Conservation (phyloP, 2,329 filamentous ascomycete species). For the Teratosphaeria destructans region DNA sequence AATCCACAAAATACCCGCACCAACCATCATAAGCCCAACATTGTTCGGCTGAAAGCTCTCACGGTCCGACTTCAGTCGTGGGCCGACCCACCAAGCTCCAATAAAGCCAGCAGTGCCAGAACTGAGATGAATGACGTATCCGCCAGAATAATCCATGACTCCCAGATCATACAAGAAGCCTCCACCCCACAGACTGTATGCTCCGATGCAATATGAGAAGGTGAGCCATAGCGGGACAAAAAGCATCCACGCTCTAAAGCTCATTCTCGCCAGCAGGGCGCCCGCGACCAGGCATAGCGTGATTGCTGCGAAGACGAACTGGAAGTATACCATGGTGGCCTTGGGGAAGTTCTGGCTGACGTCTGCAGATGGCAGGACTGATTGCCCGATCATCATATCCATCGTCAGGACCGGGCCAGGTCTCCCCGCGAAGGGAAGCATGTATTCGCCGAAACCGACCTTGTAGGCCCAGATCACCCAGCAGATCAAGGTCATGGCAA, state of each 20-base stretch:
- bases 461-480: slow-evolving; percentile 44
- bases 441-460: slow-evolving; percentile 39
- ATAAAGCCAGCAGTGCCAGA: slow-evolving; percentile 43
- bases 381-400: slow-evolving; percentile 34
- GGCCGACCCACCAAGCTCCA: slow-evolving; percentile 39
- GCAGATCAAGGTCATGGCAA: slow-evolving; percentile 37
- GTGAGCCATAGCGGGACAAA: slow-evolving; percentile 45
- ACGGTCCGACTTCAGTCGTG: slow-evolving; percentile 35
- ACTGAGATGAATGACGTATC: slow-evolving; percentile 44
- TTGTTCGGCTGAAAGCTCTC: slow-evolving; percentile 40
- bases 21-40: slow-evolving; percentile 34
- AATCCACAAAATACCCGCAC: slow-evolving; percentile 42
- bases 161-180: slow-evolving; percentile 37
- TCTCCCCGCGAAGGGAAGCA: slow-evolving; percentile 40
- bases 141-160: slow-evolving; percentile 43
- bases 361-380: slow-evolving; percentile 32
- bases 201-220: slow-evolving; percentile 35
- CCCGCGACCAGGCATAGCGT: slow-evolving; percentile 40
- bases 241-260: slow-evolving; percentile 42
- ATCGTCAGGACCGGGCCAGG: slow-evolving; percentile 39
- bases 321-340: slow-evolving; percentile 44
- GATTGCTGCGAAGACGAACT: slow-evolving; percentile 44
- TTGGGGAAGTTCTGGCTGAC: slow-evolving; percentile 34
- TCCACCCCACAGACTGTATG: slow-evolving; percentile 38
- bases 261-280: slow-evolving; percentile 39